A percentile compares a stretch with the other conserved stretches of the same genome.
Evolutionary conservation across 2,329 filamentous ascomycete species (phyloP).

Genomic region (Pezicula carpinea): DNA sequence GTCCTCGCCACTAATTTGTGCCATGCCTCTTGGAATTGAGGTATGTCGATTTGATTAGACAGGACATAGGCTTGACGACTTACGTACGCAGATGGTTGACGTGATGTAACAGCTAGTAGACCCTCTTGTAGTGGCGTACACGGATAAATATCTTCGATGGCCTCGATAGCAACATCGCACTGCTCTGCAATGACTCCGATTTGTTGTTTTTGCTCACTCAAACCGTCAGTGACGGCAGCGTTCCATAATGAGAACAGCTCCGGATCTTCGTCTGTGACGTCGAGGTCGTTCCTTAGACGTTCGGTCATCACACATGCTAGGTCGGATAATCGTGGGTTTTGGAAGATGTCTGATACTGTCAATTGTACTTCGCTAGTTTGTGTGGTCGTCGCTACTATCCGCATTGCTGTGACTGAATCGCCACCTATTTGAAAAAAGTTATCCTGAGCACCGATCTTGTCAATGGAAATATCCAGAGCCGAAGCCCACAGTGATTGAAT

Average conservation of each 20-base stretch:
- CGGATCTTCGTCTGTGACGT: neutral
- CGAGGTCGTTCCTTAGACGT: neutral
- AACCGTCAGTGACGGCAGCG: neutral
- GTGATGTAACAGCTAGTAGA: slow-evolving; percentile 51
- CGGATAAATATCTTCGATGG: slow-evolving; percentile 8
- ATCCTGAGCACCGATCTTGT: slow-evolving; percentile 31
- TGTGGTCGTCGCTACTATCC: slow-evolving; percentile 26
- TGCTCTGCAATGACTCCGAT: slow-evolving; percentile 25
- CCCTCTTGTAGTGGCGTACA: slow-evolving; percentile 8
- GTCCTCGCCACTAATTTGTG: slow-evolving; percentile 14
- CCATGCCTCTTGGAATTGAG: slow-evolving; percentile 21
- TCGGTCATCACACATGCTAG: slow-evolving; percentile 1
- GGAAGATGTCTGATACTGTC: neutral
- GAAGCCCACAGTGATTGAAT: neutral
- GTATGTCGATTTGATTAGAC: slow-evolving; percentile 12
- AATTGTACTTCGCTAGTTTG: slow-evolving; percentile 15
- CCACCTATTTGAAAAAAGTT: slow-evolving; percentile 43
- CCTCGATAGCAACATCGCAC: slow-evolving; percentile 30
- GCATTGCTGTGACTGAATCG: slow-evolving; percentile 41
- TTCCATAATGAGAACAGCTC: slow-evolving; percentile 1
- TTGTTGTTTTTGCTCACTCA: slow-evolving; percentile 14
- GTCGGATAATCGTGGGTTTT: slow-evolving; percentile 1
- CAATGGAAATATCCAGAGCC: neutral
- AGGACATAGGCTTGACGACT: slow-evolving; percentile 16
- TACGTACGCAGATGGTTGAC: slow-evolving; percentile 28